Evolutionary conservation across 768 basidiomycete species (phyloP), one percentile per base, ranked within the genome.

Genomic region (Fomitopsis serialis): DNA sequence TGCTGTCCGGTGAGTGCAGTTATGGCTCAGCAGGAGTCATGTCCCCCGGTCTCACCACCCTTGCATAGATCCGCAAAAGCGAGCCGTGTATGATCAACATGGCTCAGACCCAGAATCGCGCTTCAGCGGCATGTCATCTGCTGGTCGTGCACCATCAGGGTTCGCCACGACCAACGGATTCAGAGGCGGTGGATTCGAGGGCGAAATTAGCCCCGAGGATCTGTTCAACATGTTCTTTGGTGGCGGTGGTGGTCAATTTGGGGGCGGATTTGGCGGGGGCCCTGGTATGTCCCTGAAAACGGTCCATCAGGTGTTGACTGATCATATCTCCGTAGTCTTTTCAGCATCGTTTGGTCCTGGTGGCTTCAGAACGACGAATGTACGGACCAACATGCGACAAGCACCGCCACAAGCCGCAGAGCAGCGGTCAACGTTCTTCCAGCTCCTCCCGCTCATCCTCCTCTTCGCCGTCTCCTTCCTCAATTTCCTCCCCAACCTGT

Each of bases 171-270:
- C 75, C 24, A 72, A 68, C 44, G 70, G 75, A 13, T 87, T 85
- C 54, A 61, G 54, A 5, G 72, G 73, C 7, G 74, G 74, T 17
- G 72, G 78, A 1, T 90, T 87, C 62, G 88, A 90, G 12, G 83
- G 82, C 51, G 95, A 98, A 70, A 74, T 98, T 60, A 94, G 89
- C 53, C 94, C 96, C 5, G 96, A 98, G 70, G 96, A 98, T 54
- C 66, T 98, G 52, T 98, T 98, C 75, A 96, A 98, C 66, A 94
- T 96, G 89, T 97, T 98, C 81, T 98, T 98, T 67, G 92, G 92
- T 17, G 88, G 88, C 22, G 81, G 78, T 23, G 76, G 77, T 6
- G 69, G 70, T 34, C 70, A 71, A 29, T 80, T 83, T 66, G 80
- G 83, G n/a, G 75, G 59, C 23, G 50, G 48, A n/a, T n/a, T n/a